Percentiles rank a stretch among this genome's conserved stretches.
phyloP scores from a whole-genome alignment of 2,329 filamentous ascomycete genomes.

The Penicillium sp. region DNA sequence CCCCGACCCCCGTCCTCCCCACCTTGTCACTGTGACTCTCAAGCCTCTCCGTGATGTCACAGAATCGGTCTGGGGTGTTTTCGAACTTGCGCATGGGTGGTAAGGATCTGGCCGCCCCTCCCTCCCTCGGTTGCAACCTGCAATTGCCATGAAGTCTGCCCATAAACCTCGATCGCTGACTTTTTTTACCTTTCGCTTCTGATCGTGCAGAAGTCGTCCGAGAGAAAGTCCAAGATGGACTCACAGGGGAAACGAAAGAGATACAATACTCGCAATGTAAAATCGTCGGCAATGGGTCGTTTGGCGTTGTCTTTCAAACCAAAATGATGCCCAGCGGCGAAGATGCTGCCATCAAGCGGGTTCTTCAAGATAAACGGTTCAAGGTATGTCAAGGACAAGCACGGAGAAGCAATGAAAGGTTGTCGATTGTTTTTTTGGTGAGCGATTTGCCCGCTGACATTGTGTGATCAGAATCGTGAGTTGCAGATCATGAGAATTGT shows the following conservation, averaged over 20 bases:
- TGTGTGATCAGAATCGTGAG: conserved; percentile 79
- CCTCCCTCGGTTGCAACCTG: conserved; percentile 24
- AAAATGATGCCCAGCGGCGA: conserved; percentile 97
- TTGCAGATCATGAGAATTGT: conserved; percentile 99
- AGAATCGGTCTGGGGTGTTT: conserved; percentile 90
- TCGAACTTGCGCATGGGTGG: conserved; percentile 92
- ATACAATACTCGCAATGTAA: conserved; percentile 99
- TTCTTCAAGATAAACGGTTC: conserved; percentile 98
- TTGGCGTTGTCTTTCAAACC: conserved; percentile 98
- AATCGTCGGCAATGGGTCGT: conserved; percentile 98
- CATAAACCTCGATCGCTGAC: conserved; percentile 21
- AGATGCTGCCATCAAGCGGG: conserved; percentile 98
- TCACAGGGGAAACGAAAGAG: conserved; percentile 95
- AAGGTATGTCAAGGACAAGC: conserved; percentile 67
- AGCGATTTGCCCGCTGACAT: conserved; percentile 34
- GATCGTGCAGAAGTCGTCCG: conserved; percentile 80
- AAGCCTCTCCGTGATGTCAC: conserved; percentile 70
- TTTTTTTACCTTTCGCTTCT: conserved; percentile 19
- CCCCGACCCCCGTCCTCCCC: conserved; percentile 15
- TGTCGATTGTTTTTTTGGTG: background rate
- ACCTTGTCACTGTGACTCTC: conserved; percentile 24
- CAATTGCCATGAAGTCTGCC: conserved; percentile 29
- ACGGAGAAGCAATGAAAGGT: too few species aligned
- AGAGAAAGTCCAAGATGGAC: conserved; percentile 97
- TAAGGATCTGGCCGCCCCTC: conserved; percentile 58